Evolutionary conservation across 345 rosid genomes (phyloP).

Genomic region (Brassica napus): DNA sequence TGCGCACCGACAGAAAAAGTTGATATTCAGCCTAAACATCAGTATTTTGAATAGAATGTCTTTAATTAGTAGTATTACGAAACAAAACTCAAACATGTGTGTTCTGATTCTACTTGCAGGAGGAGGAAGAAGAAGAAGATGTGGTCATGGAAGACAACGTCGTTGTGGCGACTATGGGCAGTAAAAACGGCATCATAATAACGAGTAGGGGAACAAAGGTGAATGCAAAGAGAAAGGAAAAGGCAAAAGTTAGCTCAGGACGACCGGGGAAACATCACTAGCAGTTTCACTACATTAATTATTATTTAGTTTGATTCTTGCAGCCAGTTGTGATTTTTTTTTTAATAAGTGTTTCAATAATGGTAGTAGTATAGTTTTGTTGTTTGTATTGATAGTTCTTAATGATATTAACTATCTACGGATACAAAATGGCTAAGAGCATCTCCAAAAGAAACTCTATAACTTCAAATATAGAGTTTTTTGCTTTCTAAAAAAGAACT

Average conservation of each 20-base stretch:
- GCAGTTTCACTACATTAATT: neutral
- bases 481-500: no score
- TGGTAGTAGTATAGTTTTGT: neutral
- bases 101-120: slow-evolving; percentile 6
- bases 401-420: neutral
- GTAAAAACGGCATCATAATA: neutral
- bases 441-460: no score
- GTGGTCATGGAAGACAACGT: neutral
- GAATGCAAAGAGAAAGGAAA: neutral
- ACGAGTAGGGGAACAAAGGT: neutral
- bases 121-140: slow-evolving; percentile 9
- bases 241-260: neutral
- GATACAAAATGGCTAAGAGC: neutral
- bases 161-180: neutral
- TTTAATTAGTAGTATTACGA: neutral
- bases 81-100: neutral
- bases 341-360: neutral
- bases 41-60: neutral
- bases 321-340: neutral
- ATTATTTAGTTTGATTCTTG: neutral
- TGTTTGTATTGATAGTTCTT: neutral
- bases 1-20: neutral
- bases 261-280: slow-evolving; percentile 13
- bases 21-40: neutral
- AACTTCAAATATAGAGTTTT: no score